Percentiles rank a stretch among this genome's conserved stretches.
Evolutionary conservation across 1,284 basidiomycete species (phyloP).

Genomic region (Microstroma glucosiphilum): DNA sequence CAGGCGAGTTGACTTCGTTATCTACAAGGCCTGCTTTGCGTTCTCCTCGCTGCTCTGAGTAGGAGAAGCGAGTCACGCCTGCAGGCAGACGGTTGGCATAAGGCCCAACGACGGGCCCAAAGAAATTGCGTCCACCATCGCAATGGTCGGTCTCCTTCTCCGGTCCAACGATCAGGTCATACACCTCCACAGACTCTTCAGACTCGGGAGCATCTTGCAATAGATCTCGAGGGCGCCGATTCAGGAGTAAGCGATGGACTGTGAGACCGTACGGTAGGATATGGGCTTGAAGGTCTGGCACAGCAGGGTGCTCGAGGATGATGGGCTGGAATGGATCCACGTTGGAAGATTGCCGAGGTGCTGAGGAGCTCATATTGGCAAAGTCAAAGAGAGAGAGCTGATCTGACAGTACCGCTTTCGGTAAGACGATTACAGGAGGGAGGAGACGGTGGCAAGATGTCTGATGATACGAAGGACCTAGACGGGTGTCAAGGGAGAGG

Average conservation of each 20-base stretch:
- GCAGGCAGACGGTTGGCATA: slow-evolving; percentile 45
- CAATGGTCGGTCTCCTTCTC: slow-evolving; percentile 33
- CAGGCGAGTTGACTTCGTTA: slow-evolving; percentile 19
- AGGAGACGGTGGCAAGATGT: no score
- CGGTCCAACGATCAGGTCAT: slow-evolving; percentile 42
- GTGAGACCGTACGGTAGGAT: slow-evolving; percentile 42
- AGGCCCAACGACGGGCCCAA: slow-evolving; percentile 42
- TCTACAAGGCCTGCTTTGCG: neutral
- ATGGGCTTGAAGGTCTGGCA: slow-evolving; percentile 19
- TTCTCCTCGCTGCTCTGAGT: slow-evolving; percentile 17
- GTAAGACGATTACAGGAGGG: no score
- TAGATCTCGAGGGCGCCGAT: neutral
- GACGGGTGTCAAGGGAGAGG: no score
- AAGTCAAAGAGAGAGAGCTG: no score
- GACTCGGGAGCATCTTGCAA: slow-evolving; percentile 14
- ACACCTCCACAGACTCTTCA: neutral
- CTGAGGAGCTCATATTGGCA: no score
- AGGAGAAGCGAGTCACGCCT: slow-evolving; percentile 21
- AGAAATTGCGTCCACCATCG: slow-evolving; percentile 26
- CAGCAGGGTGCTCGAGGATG: slow-evolving; percentile 19
- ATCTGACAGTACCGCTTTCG: no score
- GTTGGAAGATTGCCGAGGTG: no score
- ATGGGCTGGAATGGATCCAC: slow-evolving; percentile 33
- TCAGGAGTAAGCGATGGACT: slow-evolving; percentile 28
- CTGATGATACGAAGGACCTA: no score